Percentiles rank a stretch among this genome's conserved stretches.
Conservation (phyloP, 169 alveolate species). For the Plasmodium reichenowi region DNA sequence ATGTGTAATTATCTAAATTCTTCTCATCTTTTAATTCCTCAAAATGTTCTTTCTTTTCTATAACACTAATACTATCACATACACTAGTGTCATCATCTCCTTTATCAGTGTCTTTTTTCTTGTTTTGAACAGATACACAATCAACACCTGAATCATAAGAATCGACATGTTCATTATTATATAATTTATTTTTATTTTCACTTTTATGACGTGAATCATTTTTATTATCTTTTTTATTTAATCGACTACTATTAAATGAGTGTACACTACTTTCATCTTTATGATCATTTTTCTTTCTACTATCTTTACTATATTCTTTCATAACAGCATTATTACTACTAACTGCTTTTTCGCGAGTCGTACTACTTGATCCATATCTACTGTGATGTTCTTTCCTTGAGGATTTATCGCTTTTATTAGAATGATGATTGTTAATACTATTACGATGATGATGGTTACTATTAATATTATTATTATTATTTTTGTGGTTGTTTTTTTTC, state of each 20-base stretch:
- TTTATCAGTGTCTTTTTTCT: neutral
- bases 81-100: constrained; percentile 1
- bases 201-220: neutral
- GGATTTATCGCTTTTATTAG: neutral
- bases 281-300: constrained; percentile 22
- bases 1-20: neutral
- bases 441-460: no score
- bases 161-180: constrained; percentile 1
- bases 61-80: neutral
- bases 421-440: constrained; percentile 2
- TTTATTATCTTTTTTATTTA: constrained; percentile 9
- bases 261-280: constrained; percentile 10
- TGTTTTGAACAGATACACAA: neutral
- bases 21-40: neutral
- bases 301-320: constrained; percentile 4
- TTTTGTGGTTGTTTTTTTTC: constrained; percentile 8
- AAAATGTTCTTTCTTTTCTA: neutral
- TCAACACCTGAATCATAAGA: neutral
- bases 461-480: neutral
- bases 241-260: neutral
- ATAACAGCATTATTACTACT: neutral
- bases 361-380: constrained; percentile 11
- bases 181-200: neutral
- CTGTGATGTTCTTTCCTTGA: constrained; percentile 1
- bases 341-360: neutral